These are phyloP conservation scores for Triangularia setosa DNA, from an alignment of 2,329 filamentous ascomycete genomes.

Conservation along the genomic window DNA sequence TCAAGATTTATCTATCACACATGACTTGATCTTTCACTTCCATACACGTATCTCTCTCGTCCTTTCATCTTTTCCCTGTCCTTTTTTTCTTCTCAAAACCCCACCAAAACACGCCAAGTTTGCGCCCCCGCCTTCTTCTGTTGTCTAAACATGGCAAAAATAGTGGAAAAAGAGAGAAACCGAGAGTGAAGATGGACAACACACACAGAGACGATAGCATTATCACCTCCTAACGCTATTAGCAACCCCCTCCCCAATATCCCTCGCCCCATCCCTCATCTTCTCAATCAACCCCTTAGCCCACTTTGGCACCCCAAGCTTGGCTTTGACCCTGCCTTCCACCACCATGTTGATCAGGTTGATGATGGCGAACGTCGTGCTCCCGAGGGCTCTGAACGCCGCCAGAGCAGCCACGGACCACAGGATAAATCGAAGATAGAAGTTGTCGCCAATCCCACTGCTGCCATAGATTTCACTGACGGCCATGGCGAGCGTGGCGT, in stretches of 20 bases:
- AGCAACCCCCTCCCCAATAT: constrained; percentile 22
- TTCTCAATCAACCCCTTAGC: constrained; percentile 31
- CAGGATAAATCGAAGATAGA: constrained; percentile 88
- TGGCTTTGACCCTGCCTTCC: constrained; percentile 71
- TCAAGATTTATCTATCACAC: background rate
- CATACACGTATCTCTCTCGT: background rate
- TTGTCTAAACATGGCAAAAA: background rate
- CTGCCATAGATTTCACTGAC: constrained; percentile 80
- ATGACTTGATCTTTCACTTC: background rate
- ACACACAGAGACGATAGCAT: background rate
- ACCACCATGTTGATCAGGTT: constrained; percentile 80
- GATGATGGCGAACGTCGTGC: constrained; percentile 75
- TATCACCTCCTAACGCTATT: constrained; percentile 21
- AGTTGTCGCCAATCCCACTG: constrained; percentile 71
- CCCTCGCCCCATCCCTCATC: constrained; percentile 23
- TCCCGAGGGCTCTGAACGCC: constrained; percentile 81
- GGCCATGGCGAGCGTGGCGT: constrained; percentile 89
- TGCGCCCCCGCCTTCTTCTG: background rate
- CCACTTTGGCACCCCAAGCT: constrained; percentile 52
- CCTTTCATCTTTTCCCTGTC: background rate
- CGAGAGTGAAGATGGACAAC: constrained; percentile 38
- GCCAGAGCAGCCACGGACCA: constrained; percentile 87
- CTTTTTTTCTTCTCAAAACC: background rate
- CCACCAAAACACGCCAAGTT: background rate
- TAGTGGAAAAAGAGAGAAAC: constrained; percentile 46